Percentiles rank a stretch among this genome's conserved stretches.
These are phyloP conservation scores for Xylariales sp. DNA, from an alignment of 2,329 filamentous ascomycete genomes.

Conservation along the genomic window DNA sequence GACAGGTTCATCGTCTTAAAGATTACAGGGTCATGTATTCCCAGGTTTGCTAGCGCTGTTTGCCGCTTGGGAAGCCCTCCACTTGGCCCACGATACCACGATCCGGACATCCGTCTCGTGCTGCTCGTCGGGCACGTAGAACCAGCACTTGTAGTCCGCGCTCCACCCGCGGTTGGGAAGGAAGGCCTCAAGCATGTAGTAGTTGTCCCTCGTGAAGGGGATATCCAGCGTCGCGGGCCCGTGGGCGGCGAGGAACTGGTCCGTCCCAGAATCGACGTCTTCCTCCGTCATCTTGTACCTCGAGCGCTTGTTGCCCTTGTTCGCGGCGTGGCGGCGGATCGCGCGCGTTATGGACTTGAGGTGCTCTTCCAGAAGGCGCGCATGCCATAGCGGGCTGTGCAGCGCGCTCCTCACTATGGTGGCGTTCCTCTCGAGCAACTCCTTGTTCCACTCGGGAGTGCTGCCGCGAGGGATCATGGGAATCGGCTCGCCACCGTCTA, in stretches of 20 bases:
- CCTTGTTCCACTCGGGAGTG: slow-evolving; percentile 43
- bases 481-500: slow-evolving; percentile 47
- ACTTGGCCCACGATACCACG: slow-evolving; percentile 19
- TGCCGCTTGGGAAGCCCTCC: slow-evolving; percentile 2
- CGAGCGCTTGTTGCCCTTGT: slow-evolving; percentile 41
- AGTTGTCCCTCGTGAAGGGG: slow-evolving; percentile 52
- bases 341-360: slow-evolving; percentile 40
- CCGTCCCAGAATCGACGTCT: slow-evolving; percentile 41
- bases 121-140: slow-evolving; percentile 38
- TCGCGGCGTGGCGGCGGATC: slow-evolving; percentile 40
- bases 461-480: slow-evolving; percentile 45
- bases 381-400: slow-evolving; percentile 43
- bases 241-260: slow-evolving; percentile 44
- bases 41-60: not conserved
- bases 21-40: too few species aligned
- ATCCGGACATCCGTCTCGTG: slow-evolving; percentile 33
- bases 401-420: slow-evolving; percentile 40
- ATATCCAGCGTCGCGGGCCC: slow-evolving; percentile 49
- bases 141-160: slow-evolving; percentile 38
- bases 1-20: too few species aligned
- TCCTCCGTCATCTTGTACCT: slow-evolving; percentile 40
- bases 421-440: slow-evolving; percentile 38
- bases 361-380: slow-evolving; percentile 42
- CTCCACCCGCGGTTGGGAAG: slow-evolving; percentile 53
- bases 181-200: slow-evolving; percentile 55